Evolutionary conservation across 169 alveolate genomes (phyloP).

Genomic region (Perkinsus marinus): DNA sequence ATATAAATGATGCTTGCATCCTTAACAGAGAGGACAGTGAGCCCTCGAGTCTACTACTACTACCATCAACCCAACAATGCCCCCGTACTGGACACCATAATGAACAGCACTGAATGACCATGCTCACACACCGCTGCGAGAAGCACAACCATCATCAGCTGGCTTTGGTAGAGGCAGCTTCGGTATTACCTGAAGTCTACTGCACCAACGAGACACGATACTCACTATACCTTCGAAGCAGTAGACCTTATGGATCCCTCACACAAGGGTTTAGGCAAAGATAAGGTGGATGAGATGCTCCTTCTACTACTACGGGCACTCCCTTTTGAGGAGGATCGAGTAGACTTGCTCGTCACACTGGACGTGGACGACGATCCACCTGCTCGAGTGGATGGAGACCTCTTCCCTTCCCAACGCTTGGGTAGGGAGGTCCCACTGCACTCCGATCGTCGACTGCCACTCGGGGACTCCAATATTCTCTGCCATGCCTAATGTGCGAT

Average conservation of each 20-base stretch:
- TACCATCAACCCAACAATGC: neutral
- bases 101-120: neutral
- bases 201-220: too few species aligned
- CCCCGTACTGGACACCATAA: neutral
- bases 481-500: neutral
- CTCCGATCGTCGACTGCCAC: neutral
- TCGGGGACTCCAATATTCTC: neutral
- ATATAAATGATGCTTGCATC: neutral
- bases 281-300: neutral
- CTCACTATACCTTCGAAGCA: too few species aligned
- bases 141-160: neutral
- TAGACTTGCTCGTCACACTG: neutral
- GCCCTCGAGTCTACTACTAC: neutral
- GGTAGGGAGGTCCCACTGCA: neutral
- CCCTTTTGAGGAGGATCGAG: neutral
- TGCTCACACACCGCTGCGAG: neutral
- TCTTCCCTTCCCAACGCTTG: neutral
- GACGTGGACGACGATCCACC: neutral
- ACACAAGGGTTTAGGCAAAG: too few species aligned
- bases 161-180: neutral
- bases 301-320: neutral
- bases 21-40: too few species aligned
- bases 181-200: neutral
- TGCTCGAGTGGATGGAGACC: neutral
- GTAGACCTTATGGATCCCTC: too few species aligned